A percentile compares a stretch with the other conserved stretches of the same genome.
These are phyloP conservation scores for Aureobasidium musti DNA, from an alignment of 2,329 filamentous ascomycete genomes.

Conservation along the genomic window DNA sequence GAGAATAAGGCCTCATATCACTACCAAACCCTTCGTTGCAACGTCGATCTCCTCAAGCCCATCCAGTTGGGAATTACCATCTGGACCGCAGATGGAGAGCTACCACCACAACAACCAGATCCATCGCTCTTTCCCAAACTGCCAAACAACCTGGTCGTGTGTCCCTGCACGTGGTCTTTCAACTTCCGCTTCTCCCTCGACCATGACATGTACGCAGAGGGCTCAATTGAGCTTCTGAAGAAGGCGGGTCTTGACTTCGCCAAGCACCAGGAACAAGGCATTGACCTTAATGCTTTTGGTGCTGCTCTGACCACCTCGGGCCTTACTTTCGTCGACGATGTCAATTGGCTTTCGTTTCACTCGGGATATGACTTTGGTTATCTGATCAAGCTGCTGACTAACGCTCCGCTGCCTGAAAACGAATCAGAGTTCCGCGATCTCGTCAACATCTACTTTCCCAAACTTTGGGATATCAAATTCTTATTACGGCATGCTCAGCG, in stretches of 20 bases:
- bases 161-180: slow-evolving; percentile 96
- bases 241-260: slow-evolving; percentile 92
- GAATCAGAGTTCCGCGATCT: slow-evolving; percentile 86
- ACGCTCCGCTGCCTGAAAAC: slow-evolving; percentile 79
- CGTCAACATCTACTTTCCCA: slow-evolving; percentile 90
- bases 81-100: slow-evolving; percentile 87
- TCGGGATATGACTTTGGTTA: slow-evolving; percentile 99
- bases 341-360: slow-evolving; percentile 97
- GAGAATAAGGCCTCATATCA: slow-evolving; percentile 93
- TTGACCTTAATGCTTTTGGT: slow-evolving; percentile 86
- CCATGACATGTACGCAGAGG: slow-evolving; percentile 96
- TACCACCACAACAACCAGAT: slow-evolving; percentile 70
- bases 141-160: slow-evolving; percentile 57
- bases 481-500: slow-evolving; percentile 84
- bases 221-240: slow-evolving; percentile 87
- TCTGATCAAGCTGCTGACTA: slow-evolving; percentile 88
- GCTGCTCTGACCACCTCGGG: slow-evolving; percentile 89
- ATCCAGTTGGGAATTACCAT: slow-evolving; percentile 95
- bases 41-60: slow-evolving; percentile 95
- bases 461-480: slow-evolving; percentile 94
- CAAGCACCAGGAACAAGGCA: slow-evolving; percentile 81
- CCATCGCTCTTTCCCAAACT: slow-evolving; percentile 51
- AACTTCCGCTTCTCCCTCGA: slow-evolving; percentile 97
- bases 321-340: slow-evolving; percentile 80
- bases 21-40: slow-evolving; percentile 95